phyloP scores from a whole-genome alignment of 352 stramenopile genomes.

The Phytophthora brassicae region DNA sequence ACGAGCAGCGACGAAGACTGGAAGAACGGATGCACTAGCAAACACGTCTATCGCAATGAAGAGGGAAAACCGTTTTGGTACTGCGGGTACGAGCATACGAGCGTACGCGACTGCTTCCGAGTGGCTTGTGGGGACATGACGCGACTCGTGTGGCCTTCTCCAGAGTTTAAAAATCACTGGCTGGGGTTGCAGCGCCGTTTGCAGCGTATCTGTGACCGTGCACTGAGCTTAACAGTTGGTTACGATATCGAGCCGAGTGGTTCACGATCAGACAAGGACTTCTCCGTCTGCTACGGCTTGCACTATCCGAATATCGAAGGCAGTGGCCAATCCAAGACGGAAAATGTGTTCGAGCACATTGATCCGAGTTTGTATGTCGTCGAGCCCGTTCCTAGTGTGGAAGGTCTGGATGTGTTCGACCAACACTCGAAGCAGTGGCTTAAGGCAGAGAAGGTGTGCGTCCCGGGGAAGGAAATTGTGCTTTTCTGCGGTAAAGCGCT shows the following conservation, averaged over 20 bases:
- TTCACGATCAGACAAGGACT: slow-evolving; percentile 43
- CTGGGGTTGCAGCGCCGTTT: slow-evolving; percentile 41
- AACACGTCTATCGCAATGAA: slow-evolving; percentile 61
- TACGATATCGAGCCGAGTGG: slow-evolving; percentile 38
- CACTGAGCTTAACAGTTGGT: slow-evolving; percentile 49
- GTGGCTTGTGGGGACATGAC: slow-evolving; percentile 56
- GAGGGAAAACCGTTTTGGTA: slow-evolving; percentile 67
- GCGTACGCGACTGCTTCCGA: slow-evolving; percentile 60
- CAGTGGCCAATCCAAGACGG: slow-evolving; percentile 49
- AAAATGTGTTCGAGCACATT: slow-evolving; percentile 71
- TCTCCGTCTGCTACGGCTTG: slow-evolving; percentile 64
- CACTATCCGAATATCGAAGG: slow-evolving; percentile 62
- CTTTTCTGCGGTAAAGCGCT: slow-evolving; percentile 62
- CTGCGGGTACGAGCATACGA: slow-evolving; percentile 58
- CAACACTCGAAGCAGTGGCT: slow-evolving; percentile 55
- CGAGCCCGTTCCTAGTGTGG: slow-evolving; percentile 53
- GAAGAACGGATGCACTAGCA: slow-evolving; percentile 52
- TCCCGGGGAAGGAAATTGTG: slow-evolving; percentile 57
- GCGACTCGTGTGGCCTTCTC: slow-evolving; percentile 45
- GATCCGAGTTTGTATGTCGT: slow-evolving; percentile 64
- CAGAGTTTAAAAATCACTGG: slow-evolving; percentile 46
- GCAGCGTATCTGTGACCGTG: slow-evolving; percentile 57
- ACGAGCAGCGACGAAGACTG: slow-evolving; percentile 35
- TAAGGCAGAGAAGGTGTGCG: slow-evolving; percentile 47
- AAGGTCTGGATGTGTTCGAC: slow-evolving; percentile 63